These are phyloP conservation scores for Edaphochlamys debaryana DNA, from an alignment of 139 green algal species.

Conservation along the genomic window DNA sequence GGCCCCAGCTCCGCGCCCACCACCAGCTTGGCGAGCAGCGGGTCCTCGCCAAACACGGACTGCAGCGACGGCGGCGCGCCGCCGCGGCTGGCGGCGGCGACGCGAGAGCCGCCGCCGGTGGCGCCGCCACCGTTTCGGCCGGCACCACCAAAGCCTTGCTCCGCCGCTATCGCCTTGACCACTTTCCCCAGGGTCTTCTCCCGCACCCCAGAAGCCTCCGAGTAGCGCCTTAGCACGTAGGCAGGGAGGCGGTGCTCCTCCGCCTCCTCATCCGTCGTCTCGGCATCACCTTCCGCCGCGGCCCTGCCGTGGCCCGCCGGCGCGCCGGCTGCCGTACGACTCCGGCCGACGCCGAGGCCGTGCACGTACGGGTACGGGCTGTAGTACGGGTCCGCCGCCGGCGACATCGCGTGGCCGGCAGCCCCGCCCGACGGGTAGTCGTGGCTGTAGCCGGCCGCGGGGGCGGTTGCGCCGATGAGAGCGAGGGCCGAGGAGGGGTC, in stretches of 20 bases:
- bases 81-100: not conserved
- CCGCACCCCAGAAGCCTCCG: not conserved
- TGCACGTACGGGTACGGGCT: not conserved
- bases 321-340: too few relatives aligned
- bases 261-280: not conserved
- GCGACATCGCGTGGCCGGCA: not conserved
- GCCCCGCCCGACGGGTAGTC: too few relatives aligned
- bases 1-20: not conserved
- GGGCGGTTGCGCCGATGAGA: not conserved
- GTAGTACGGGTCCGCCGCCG: not conserved
- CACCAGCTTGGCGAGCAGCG: not conserved
- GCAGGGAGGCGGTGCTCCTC: not conserved
- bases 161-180: not conserved
- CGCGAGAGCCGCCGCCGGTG: not conserved
- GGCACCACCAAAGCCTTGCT: not conserved
- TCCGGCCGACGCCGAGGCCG: too few relatives aligned
- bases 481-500: not conserved
- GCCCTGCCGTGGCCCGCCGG: too few relatives aligned
- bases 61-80: not conserved
- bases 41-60: not conserved
- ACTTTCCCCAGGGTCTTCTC: not conserved
- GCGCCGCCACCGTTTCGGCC: not conserved
- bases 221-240: conserved; percentile 5
- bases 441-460: not conserved
- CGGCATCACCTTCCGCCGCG: not conserved